Percentiles rank a stretch among this genome's conserved stretches.
phyloP scores from a whole-genome alignment of 2,329 filamentous ascomycete genomes.

The Alternaria ventricosa region DNA sequence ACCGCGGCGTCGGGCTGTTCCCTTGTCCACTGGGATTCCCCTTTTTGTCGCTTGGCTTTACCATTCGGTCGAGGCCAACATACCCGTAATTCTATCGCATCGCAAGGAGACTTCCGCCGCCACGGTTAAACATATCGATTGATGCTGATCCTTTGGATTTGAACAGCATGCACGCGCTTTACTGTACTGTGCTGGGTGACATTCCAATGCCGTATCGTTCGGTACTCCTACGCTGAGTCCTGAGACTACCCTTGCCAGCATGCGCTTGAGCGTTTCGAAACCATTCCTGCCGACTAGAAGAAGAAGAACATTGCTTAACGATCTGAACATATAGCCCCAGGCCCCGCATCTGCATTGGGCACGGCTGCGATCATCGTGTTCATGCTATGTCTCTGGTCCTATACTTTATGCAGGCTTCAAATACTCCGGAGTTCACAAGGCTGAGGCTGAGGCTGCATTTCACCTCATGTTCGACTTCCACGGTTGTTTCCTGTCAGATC shows the following conservation, averaged over 20 bases:
- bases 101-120: constrained; percentile 1
- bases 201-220: background rate
- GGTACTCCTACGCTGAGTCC: background rate
- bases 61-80: background rate
- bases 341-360: background rate
- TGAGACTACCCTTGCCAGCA: background rate
- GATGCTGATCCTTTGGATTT: background rate
- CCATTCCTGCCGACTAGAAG: constrained; percentile 2
- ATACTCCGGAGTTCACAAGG: background rate
- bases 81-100: background rate
- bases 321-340: background rate
- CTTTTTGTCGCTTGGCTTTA: constrained; percentile 6
- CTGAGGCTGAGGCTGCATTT: background rate
- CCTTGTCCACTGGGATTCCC: constrained; percentile 3
- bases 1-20: background rate
- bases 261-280: constrained; percentile 17
- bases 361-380: background rate
- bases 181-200: background rate
- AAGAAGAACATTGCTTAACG: constrained; percentile 1
- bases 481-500: constrained; percentile 10
- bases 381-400: constrained; percentile 7
- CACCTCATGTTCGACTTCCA: background rate
- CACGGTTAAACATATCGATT: background rate
- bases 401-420: background rate
- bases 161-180: background rate